A percentile compares a stretch with the other conserved stretches of the same genome.
These are phyloP conservation scores for Penicillium crustosum DNA, from an alignment of 2,329 filamentous ascomycete species.

Conservation along the genomic window DNA sequence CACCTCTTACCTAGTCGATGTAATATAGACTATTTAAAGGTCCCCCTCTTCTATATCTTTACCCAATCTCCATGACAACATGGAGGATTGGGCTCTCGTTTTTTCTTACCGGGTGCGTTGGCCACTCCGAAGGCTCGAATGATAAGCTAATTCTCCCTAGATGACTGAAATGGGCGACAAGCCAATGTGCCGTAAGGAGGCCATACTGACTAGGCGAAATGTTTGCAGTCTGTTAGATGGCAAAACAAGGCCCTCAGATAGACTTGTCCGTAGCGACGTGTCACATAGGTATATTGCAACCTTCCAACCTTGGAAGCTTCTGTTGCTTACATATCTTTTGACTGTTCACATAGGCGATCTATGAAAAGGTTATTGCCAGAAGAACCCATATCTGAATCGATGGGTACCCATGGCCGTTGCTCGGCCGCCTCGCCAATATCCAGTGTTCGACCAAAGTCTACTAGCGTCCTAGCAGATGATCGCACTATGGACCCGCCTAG, in stretches of 20 bases:
- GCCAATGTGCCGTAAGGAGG: conserved; percentile 2
- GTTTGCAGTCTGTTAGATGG: neutral
- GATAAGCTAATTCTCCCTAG: neutral
- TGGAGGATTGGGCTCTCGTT: neutral
- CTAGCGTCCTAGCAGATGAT: conserved; percentile 1
- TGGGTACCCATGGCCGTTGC: neutral
- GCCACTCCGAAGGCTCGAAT: neutral
- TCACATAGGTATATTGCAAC: conserved; percentile 1
- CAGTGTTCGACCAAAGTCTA: conserved; percentile 2
- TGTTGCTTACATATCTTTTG: neutral
- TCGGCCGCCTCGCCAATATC: neutral
- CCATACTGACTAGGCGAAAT: neutral
- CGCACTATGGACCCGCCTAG: neutral
- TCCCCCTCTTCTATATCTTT: neutral
- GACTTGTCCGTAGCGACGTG: neutral
- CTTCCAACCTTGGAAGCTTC: too few species aligned
- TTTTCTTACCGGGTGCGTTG: neutral
- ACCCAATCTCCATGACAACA: neutral
- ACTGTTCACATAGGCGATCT: neutral
- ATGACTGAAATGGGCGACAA: conserved; percentile 2
- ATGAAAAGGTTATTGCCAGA: neutral
- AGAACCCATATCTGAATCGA: neutral
- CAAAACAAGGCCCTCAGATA: neutral
- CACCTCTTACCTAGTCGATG: neutral
- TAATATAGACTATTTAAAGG: neutral